These are phyloP conservation scores for Sanghuangporus weigelae DNA, from an alignment of 1,284 basidiomycete species.

Conservation along the genomic window DNA sequence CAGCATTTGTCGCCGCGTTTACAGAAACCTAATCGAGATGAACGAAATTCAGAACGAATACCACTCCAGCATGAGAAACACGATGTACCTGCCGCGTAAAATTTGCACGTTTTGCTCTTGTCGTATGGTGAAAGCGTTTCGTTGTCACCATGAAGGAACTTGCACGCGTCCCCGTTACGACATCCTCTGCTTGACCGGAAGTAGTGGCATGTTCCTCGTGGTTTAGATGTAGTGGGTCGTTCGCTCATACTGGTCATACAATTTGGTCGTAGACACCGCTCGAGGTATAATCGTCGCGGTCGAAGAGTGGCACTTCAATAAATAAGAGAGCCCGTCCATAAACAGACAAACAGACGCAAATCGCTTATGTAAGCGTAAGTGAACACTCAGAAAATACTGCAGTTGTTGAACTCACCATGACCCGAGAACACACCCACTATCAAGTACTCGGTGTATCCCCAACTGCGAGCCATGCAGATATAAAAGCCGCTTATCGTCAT, in stretches of 20 bases:
- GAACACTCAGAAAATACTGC: no score
- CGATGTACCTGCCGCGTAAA: conserved; percentile 49
- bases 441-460: conserved; percentile 29
- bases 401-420: not conserved
- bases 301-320: not conserved
- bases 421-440: conserved; percentile 23
- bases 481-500: conserved; percentile 69
- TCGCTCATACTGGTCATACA: conserved; percentile 1
- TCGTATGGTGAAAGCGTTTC: conserved; percentile 61
- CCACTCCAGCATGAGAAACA: not conserved
- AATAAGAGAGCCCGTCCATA: no score
- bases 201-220: conserved; percentile 60
- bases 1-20: conserved; percentile 62
- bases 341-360: no score
- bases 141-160: conserved; percentile 60
- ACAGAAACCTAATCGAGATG: conserved; percentile 47
- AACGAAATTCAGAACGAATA: not conserved
- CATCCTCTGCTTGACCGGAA: conserved; percentile 58
- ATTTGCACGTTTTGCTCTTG: conserved; percentile 59
- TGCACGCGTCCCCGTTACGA: conserved; percentile 59
- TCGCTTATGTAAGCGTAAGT: no score
- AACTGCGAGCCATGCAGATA: conserved; percentile 34
- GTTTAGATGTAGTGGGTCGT: conserved; percentile 33
- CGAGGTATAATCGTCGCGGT: not conserved
- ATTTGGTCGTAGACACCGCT: not conserved